Base-by-base conservation (phyloP, 345 rosid genomes). In the Nasturtium officinale region DNA sequence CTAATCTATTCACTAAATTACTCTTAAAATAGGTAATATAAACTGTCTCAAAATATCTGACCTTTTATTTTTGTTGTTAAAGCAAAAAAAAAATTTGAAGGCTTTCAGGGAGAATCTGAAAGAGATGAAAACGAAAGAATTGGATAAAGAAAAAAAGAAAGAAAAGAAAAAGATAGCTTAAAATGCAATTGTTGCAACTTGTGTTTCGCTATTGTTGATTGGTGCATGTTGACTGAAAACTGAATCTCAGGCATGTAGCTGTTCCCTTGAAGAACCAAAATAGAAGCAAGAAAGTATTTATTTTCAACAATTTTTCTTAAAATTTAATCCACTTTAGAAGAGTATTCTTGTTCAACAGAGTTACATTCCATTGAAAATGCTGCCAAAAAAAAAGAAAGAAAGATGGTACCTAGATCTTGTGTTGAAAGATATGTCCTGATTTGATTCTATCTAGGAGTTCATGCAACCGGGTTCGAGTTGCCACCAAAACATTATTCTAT, bases 371-470 rank as follows among this genome's bases (percentile, higher is more conserved):
- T 55, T 62, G 59, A 15, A 48, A 62, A 69, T 37, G 43, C 66
- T 37, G 35, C 40, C 69, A 43, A 20, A 38, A 54, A 21, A 47
- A 5, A 0, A 43, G 50, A 60, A 48, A 35, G 7, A 37, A 40
- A 72, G 15, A 42, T 28, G 61, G 30, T 29, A 13, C 7, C 25
- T 61, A 72, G 43, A 73, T 73, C 57, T 64, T 73, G 37, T 28
- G 59, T 48, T 66, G 13, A 53, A 61, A 77, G 76, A 76, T 76
- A 47, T 70, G 61, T 62, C 37, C 33, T 64, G 80, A 69, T 70
- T 77, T 77, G 70, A 60, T 69, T 76, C 80, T 76, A 48, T 76
- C 80, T 76, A 48, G 33, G 46, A 35, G 38, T 9, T 60, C 50
- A 45, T 33, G 53, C 55, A 65, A 69, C 59, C 70, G 53, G n/a